Evolutionary conservation across 2,329 filamentous ascomycete genomes (phyloP).

Genomic region (Ceratocystiopsis minuta): DNA sequence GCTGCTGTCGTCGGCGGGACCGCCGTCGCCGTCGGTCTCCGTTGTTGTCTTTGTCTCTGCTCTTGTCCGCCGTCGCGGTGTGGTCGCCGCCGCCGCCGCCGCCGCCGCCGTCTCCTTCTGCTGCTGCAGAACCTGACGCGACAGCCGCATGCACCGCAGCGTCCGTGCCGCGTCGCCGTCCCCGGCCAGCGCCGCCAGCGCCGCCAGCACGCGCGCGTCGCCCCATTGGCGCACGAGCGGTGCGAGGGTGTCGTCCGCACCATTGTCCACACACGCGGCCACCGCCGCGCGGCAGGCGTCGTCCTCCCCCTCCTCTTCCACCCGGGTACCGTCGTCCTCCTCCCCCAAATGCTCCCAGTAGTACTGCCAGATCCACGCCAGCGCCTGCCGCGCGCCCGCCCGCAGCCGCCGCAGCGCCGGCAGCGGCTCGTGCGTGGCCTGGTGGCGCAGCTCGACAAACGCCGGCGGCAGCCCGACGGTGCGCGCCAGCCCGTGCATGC

Average conservation of each 20-base stretch:
- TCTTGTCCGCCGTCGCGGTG: no score
- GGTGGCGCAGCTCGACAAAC: constrained; percentile 78
- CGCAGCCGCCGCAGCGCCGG: constrained; percentile 59
- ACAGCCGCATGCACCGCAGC: constrained; percentile 13
- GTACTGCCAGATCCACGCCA: constrained; percentile 76
- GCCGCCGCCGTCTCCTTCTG: not conserved
- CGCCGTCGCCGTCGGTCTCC: not conserved
- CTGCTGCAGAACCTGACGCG: constrained; percentile 9
- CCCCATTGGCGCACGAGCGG: constrained; percentile 7
- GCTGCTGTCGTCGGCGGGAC: not conserved
- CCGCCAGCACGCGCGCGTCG: constrained; percentile 3
- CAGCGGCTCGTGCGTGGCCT: constrained; percentile 77
- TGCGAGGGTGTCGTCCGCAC: not conserved
- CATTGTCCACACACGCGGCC: not conserved
- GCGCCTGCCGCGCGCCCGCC: constrained; percentile 46
- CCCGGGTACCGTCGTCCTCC: not conserved
- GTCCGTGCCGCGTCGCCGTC: constrained; percentile 11
- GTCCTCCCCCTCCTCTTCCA: not conserved
- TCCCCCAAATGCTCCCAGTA: constrained; percentile 49
- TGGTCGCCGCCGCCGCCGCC: no score
- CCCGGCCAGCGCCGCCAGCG: not conserved
- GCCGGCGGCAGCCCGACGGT: constrained; percentile 52
- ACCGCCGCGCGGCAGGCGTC: not conserved
- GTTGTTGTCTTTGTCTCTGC: no score
- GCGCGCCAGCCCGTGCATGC: constrained; percentile 55